phyloP scores from a whole-genome alignment of 768 basidiomycete species.

The Rhizopogon vesiculosus region DNA sequence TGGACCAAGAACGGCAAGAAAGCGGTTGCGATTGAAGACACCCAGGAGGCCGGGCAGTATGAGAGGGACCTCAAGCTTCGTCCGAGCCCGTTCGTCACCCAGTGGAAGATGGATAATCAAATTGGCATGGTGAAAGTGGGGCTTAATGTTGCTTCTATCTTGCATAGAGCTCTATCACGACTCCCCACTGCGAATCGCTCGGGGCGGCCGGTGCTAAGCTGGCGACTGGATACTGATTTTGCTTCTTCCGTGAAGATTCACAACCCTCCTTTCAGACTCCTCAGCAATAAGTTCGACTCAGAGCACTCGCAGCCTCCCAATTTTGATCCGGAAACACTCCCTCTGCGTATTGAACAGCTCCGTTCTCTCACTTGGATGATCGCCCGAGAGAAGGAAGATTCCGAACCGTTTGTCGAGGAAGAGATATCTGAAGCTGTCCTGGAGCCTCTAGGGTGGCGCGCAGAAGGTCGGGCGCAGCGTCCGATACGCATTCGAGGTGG shows the following conservation, averaged over 20 bases:
- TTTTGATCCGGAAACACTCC: slow-evolving; percentile 48
- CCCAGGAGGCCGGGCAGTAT: slow-evolving; percentile 82
- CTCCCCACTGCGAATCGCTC: slow-evolving; percentile 56
- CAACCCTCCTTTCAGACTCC: slow-evolving; percentile 61
- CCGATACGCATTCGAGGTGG: slow-evolving; percentile 77
- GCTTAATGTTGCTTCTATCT: slow-evolving; percentile 80
- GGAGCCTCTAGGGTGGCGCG: slow-evolving; percentile 86
- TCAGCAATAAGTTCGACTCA: slow-evolving; percentile 71
- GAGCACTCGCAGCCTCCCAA: slow-evolving; percentile 73
- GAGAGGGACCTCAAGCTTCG: slow-evolving; percentile 85
- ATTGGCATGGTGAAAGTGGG: slow-evolving; percentile 77
- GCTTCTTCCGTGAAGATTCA: slow-evolving; percentile 54
- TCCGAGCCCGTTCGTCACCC: slow-evolving; percentile 83
- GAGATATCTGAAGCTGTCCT: slow-evolving; percentile 90
- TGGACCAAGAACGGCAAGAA: slow-evolving; percentile 65
- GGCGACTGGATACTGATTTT: slow-evolving; percentile 81
- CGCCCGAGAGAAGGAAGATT: slow-evolving; percentile 59
- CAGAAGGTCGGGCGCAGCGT: slow-evolving; percentile 85
- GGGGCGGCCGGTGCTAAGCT: slow-evolving; percentile 52
- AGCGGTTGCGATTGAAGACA: slow-evolving; percentile 73
- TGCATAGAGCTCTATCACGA: slow-evolving; percentile 81
- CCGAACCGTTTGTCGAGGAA: slow-evolving; percentile 82
- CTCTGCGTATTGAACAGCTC: slow-evolving; percentile 79
- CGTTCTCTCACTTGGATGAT: slow-evolving; percentile 95
- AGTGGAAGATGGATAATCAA: slow-evolving; percentile 62